Conservation (phyloP, 2,329 filamentous ascomycete genomes). For the Acephala macrosclerotiorum region DNA sequence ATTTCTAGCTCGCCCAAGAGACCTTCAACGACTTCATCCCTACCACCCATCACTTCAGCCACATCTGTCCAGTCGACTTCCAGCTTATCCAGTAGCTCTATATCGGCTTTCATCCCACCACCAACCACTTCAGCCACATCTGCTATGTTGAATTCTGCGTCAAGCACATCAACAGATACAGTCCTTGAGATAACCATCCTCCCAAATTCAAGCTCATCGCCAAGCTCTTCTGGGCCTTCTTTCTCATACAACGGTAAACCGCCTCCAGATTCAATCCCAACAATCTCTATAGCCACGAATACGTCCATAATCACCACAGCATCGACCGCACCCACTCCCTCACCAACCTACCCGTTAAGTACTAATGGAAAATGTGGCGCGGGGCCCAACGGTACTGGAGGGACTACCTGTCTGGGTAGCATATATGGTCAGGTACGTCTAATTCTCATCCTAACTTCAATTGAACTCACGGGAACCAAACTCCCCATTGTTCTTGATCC, state of each 20-base stretch:
- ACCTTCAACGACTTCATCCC: not conserved
- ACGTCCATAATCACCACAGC: not conserved
- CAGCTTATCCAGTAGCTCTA: not conserved
- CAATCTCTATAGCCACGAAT: not conserved
- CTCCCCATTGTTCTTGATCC: too few relatives aligned
- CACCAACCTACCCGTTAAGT: not conserved
- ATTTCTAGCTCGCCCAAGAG: too few relatives aligned
- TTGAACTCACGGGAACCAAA: too few relatives aligned
- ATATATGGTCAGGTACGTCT: too few relatives aligned
- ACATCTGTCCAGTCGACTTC: not conserved
- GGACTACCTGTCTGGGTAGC: too few relatives aligned
- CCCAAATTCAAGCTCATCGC: not conserved
- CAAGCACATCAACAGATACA: not conserved
- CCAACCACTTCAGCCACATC: not conserved
- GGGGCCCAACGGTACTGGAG: not conserved
- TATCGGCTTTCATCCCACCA: not conserved
- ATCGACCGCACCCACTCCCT: not conserved
- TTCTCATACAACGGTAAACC: too few relatives aligned
- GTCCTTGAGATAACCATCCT: not conserved
- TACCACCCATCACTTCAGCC: not conserved
- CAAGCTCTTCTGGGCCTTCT: too few relatives aligned
- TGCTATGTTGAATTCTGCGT: not conserved
- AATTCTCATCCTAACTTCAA: too few relatives aligned
- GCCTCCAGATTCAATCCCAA: too few relatives aligned
- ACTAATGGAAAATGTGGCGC: not conserved